phyloP scores from a whole-genome alignment of 148 eudicot species.

The Euryodendron excelsum region DNA sequence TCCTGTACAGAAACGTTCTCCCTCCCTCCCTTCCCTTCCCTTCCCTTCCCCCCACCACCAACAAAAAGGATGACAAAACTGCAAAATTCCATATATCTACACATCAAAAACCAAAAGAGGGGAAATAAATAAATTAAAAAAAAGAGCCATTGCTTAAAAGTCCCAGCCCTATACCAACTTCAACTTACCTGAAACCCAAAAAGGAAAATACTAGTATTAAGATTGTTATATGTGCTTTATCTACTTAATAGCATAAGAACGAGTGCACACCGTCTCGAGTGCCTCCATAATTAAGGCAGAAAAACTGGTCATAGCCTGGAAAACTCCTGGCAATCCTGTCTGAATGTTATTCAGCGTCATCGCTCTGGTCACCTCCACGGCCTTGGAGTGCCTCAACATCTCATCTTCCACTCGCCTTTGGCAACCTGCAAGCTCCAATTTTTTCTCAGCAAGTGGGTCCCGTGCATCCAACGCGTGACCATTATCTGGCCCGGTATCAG shows the following conservation, averaged over 20 bases:
- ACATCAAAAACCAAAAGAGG: constrained; percentile 4
- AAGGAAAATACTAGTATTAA: neutral
- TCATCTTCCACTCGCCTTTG: constrained; percentile 87
- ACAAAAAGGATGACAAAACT: constrained; percentile 14
- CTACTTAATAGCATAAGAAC: constrained; percentile 74
- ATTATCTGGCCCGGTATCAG: constrained; percentile 54
- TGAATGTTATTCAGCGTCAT: constrained; percentile 96
- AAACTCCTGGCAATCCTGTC: constrained; percentile 94
- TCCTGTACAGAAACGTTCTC: constrained; percentile 37
- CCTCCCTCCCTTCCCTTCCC: constrained; percentile 4
- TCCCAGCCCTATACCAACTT: constrained; percentile 27
- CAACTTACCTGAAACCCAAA: constrained; percentile 31
- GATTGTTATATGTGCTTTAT: neutral
- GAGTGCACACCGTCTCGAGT: constrained; percentile 70
- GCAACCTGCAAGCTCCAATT: constrained; percentile 68
- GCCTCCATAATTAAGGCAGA: constrained; percentile 69
- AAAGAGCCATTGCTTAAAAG: constrained; percentile 14
- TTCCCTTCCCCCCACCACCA: neutral
- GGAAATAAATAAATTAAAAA: constrained; percentile 7
- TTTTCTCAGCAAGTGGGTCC: constrained; percentile 86
- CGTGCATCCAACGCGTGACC: constrained; percentile 75
- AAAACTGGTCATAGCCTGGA: constrained; percentile 92
- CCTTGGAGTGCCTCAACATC: constrained; percentile 78
- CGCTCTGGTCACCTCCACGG: constrained; percentile 89
- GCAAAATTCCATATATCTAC: constrained; percentile 58